These are phyloP conservation scores for Platismatia glauca DNA, from an alignment of 495 filamentous ascomycete species.

Conservation along the genomic window DNA sequence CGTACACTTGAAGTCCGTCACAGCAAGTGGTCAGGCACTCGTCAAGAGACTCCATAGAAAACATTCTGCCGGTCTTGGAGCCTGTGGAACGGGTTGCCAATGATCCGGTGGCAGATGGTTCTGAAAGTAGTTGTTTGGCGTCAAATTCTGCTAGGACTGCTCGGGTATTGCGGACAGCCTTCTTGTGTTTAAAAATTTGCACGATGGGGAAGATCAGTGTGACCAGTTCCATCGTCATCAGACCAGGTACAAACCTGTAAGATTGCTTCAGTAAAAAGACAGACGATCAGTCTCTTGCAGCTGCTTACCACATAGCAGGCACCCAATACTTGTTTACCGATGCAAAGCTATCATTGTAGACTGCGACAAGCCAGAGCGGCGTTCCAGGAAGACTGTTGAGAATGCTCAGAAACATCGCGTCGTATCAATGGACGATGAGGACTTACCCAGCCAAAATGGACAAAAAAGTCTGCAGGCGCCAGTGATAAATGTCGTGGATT, in stretches of 20 bases:
- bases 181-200: constrained; percentile 36
- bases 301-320: constrained; percentile 48
- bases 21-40: constrained; percentile 44
- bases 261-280: not conserved
- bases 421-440: not conserved
- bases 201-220: constrained; percentile 48
- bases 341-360: constrained; percentile 51
- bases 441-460: constrained; percentile 47
- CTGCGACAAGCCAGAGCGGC: constrained; percentile 54
- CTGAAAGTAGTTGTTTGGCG: constrained; percentile 26
- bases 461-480: constrained; percentile 56
- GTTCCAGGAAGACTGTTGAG: constrained; percentile 50
- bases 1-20: constrained; percentile 47
- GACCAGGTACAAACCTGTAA: constrained; percentile 45
- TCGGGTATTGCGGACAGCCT: constrained; percentile 23
- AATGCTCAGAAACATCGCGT: not conserved
- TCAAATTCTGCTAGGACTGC: constrained; percentile 32
- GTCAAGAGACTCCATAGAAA: constrained; percentile 53
- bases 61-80: constrained; percentile 31
- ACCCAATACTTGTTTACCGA: constrained; percentile 45
- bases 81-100: constrained; percentile 29
- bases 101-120: constrained; percentile 15
- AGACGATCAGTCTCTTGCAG: not conserved
- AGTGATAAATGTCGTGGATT: constrained; percentile 58
- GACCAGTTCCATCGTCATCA: constrained; percentile 45